These are phyloP conservation scores for Ceratocystiopsis sp. DNA, from an alignment of 2,329 filamentous ascomycete species.

Conservation along the genomic window DNA sequence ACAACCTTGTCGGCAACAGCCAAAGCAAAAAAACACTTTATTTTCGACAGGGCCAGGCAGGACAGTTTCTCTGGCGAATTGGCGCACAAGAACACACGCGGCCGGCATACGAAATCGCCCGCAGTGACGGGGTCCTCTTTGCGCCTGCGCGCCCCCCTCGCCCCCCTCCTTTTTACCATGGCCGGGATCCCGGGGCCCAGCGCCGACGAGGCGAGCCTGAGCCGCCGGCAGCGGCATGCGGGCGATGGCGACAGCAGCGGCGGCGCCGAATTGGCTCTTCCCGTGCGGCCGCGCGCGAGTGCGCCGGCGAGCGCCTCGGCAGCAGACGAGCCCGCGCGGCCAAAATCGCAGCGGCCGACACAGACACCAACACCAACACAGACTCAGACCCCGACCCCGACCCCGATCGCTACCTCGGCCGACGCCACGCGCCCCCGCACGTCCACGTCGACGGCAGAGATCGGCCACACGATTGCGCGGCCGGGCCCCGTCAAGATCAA, in stretches of 20 bases:
- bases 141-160: no score
- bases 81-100: neutral
- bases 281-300: no score
- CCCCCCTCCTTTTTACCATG: no score
- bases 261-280: no score
- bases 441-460: constrained; percentile 35
- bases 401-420: neutral
- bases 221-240: no score
- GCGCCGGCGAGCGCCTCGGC: no score
- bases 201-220: no score
- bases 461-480: constrained; percentile 42
- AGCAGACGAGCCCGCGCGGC: no score
- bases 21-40: neutral
- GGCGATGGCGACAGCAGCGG: no score
- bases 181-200: no score
- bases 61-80: neutral
- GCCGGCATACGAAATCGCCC: neutral
- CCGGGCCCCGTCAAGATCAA: constrained; percentile 79
- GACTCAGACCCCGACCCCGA: neutral
- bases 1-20: neutral
- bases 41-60: neutral
- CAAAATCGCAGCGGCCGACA: no score
- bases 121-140: no score
- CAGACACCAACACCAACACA: neutral
- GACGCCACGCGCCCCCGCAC: constrained; percentile 16